Evolutionary conservation across 768 basidiomycete species (phyloP), one percentile per base, ranked within the genome.

Genomic region (Lactifluus echinatus): DNA sequence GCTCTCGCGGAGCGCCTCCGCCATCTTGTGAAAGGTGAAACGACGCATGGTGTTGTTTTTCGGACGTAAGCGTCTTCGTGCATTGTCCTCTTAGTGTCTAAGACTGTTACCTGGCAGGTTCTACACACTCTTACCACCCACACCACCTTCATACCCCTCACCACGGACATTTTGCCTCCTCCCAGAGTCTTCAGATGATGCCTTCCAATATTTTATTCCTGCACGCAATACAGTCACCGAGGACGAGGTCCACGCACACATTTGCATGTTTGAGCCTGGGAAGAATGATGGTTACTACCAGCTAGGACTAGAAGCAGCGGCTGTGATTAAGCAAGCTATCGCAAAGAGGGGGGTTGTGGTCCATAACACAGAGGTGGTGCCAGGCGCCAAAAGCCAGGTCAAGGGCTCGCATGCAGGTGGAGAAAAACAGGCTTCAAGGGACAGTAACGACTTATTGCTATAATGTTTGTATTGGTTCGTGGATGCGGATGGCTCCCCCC

Each of bases 281-380:
- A 83, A 81, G 23, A 95, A 96, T 65, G 92, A 94, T 63, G 92
- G 92, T 19, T 96, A 92, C 70, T 94, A 94, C 66, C 82, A 83
- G 63, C 74, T 96, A 7, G 93, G 92, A 1, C 72, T 94, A 36
- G 72, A 78, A 44, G 79, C 81, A 0, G 84, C 82, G 17, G 75
- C 79, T 49, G 63, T 82, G 24, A 79, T 91, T 56, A 75, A 82
- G 53, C 79, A 84, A 53, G 82, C 82, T 0, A 67, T 86, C 17
- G 65, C 70, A 56, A 62, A 65, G 21, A 60, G 64, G 43, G 67
- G 72, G 46, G 69, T 67, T 11, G 59, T 54, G 28, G 54, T 23
- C 15, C 55, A 59, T 37, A 48, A 31, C 34, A 46, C 37, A 10
- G 48, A 15, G 11, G 40, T 10, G 39, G 48, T 44, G 43, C 36